Base-by-base conservation (phyloP, 257 asterid species). In the Rhazya stricta region DNA sequence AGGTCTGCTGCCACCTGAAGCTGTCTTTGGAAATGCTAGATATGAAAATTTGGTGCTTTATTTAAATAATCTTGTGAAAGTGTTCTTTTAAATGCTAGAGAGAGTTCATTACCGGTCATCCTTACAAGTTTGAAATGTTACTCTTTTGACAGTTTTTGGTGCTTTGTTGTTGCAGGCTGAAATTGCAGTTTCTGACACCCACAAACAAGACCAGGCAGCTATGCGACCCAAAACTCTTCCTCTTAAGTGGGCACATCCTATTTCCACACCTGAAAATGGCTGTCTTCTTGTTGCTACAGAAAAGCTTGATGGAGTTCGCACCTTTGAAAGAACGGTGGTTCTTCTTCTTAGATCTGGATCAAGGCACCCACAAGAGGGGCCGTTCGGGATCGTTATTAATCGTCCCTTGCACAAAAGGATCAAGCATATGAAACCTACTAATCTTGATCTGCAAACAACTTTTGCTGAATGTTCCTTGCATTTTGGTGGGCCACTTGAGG, bases 401-500 rank as follows among this genome's bases (percentile, higher is more conserved):
- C 93, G 96, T 25, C 96, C 97, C 75, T 91, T 89, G 57, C 74
- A 88, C 89, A 90, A 90, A 79, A 89, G 78, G 82, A 89, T 89
- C 89, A 92, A 88, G 77, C 91, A 94, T 70, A 89, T 92, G 94
- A 90, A 87, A 77, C 94, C 97, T 66, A 83, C 88, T 37, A 90
- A 88, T 82, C 78, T 75, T 2, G 93, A 89, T 79, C 82, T 92
- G 73, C 94, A 95, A 48, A 92, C 93, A 18, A 94, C 99, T 9
- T 94, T 90, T 72, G 81, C 96, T 0, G 92, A 94, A 48, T 94
- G 96, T 70, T 81, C 91, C 79, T 78, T 94, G 89, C 89, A 94
- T 81, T 92, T 88, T 71, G 99, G 98, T 27, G 99, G 99, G 3
- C 99, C 99, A 79, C 99, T 94, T 34, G 97, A 89, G 48, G 97